phyloP scores from a whole-genome alignment of 176 grass and related monocot species.

The Zea mays region Zm-B73-REFERENCE-NAM-5.0 NC_050097.1:30620501-30621000 shows the following conservation, averaged over 20 bases:
- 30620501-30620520: not conserved
- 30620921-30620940: not conserved
- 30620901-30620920: not conserved
- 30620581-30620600: too few relatives aligned
- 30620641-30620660: too few relatives aligned
- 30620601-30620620: too few relatives aligned
- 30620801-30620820: too few relatives aligned
- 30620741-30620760: not conserved
- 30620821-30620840: not conserved
- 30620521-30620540: too few relatives aligned
- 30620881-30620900: not conserved
- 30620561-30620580: too few relatives aligned
- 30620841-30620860: not conserved
- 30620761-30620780: not conserved
- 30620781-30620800: too few relatives aligned
- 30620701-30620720: too few relatives aligned
- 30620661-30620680: too few relatives aligned
- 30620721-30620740: not conserved
- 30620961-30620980: slow-evolving; percentile 66
- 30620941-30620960: slow-evolving; percentile 50
- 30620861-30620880: not conserved
- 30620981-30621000: slow-evolving; percentile 68
- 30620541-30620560: too few relatives aligned
- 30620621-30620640: too few relatives aligned
- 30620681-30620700: too few relatives aligned